Evolutionary conservation across 495 filamentous ascomycete genomes (phyloP), one percentile per base, ranked within the genome.

Genomic region (Poronia punctata): DNA sequence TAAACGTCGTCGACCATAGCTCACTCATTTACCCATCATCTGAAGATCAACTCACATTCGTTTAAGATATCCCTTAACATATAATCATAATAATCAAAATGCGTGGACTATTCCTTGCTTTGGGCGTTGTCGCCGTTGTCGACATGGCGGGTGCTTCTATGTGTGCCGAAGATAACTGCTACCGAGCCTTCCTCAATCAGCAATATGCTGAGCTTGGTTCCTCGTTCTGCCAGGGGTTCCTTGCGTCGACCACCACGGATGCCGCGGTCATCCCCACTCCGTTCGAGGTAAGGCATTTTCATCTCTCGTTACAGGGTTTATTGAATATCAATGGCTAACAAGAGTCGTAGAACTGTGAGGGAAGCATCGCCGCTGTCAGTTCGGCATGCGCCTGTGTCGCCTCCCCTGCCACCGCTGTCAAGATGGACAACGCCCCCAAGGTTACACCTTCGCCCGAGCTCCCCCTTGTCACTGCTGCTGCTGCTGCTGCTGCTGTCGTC

Each of bases 311-410:
- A 30, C 4, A 30, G 14, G 12, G 7, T 32, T 16, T 32, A 4
- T 16, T 3, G 12, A 10, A 3, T 4, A 16, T 16, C n/a, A 20
- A 15, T 4, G 3, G 26, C 29, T 41, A 19, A 41, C 21, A 10
- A 15, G 3, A 9, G 3, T 9, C 7, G 15, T 5, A 41, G 43
- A 56, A 58, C 54, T 61, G 54, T 37, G 35, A 18, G 19, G 37
- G 28, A 10, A 23, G 48, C 38, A 22, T 47, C 24, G 18, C 2
- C 4, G 40, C 29, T 15, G 50, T 52, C 37, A 45, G 33, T 31
- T 58, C 52, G n/a, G 57, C 52, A 17, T 61, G 54, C 50, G 55
- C 54, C 16, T 61, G 57, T 42, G 39, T 61, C 45, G 38, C 49
- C 35, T 57, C 51, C 43, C 46, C 45, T n/a, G 14, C 38, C 11